These are phyloP conservation scores for Chalara sp. DNA, from an alignment of 2,329 filamentous ascomycete genomes.

Conservation along the genomic window DNA sequence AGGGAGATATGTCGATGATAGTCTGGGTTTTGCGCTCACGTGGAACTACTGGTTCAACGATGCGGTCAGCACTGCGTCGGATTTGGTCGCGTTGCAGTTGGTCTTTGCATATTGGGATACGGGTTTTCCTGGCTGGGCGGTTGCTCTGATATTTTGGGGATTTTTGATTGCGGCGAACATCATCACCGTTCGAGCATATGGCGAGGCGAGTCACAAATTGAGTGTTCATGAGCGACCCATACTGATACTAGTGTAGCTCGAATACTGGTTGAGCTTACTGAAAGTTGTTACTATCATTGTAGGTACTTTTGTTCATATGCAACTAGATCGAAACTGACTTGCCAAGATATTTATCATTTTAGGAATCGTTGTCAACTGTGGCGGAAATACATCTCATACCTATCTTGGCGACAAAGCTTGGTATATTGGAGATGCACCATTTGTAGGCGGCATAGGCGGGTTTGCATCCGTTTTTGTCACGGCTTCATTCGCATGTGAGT, in stretches of 20 bases:
- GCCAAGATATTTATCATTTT: conserved; percentile 53
- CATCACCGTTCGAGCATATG: conserved; percentile 46
- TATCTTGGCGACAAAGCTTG: conserved; percentile 55
- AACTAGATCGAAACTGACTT: not conserved
- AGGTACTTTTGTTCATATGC: conserved; percentile 7
- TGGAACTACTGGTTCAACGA: conserved; percentile 63
- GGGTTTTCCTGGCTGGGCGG: conserved; percentile 55
- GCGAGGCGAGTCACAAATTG: conserved; percentile 33
- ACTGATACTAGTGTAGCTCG: conserved; percentile 28
- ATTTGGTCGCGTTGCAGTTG: conserved; percentile 52
- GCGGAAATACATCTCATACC: conserved; percentile 43
- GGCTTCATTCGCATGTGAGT: conserved; percentile 52
- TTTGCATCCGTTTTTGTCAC: conserved; percentile 60
- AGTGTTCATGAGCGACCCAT: not conserved
- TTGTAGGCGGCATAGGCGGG: conserved; percentile 57
- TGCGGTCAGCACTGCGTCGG: conserved; percentile 51
- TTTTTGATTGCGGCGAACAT: conserved; percentile 46
- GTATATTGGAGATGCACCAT: conserved; percentile 53
- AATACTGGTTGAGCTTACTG: conserved; percentile 50
- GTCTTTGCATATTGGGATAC: conserved; percentile 56
- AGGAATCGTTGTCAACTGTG: conserved; percentile 52
- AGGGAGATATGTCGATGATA: conserved; percentile 45
- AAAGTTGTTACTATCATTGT: conserved; percentile 47
- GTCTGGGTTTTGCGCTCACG: conserved; percentile 46
- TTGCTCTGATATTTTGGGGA: conserved; percentile 55